phyloP scores from a whole-genome alignment of 805 yeast genomes.

The Yueomyces sp. region DNA sequence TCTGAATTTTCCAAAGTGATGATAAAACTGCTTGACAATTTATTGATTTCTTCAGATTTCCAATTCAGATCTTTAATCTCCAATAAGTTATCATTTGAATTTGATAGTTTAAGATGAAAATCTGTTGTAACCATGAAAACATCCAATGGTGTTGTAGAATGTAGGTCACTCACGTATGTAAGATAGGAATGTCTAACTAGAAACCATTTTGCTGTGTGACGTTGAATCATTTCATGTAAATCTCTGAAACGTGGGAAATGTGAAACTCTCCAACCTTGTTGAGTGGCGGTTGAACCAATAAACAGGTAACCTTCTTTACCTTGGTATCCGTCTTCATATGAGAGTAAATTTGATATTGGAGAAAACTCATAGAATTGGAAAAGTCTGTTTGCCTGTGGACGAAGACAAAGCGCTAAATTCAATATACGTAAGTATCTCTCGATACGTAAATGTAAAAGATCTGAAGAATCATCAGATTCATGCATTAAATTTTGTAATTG shows the following conservation, averaged over 20 bases:
- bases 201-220: constrained; percentile 91
- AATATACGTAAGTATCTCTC: constrained; percentile 58
- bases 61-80: constrained; percentile 6
- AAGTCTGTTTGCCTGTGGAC: constrained; percentile 70
- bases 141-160: constrained; percentile 79
- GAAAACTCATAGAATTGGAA: constrained; percentile 86
- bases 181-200: constrained; percentile 74
- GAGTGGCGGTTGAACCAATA: constrained; percentile 67
- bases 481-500: constrained; percentile 19
- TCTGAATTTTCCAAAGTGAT: constrained; percentile 60
- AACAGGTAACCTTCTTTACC: constrained; percentile 86
- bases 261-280: constrained; percentile 94
- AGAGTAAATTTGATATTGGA: constrained; percentile 69
- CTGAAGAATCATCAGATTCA: constrained; percentile 13
- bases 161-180: constrained; percentile 72
- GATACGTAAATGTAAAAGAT: constrained; percentile 27
- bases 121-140: constrained; percentile 76
- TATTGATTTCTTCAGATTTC: constrained; percentile 19
- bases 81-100: constrained; percentile 13
- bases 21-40: constrained; percentile 40
- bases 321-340: constrained; percentile 66
- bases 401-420: constrained; percentile 43
- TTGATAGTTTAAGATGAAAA: constrained; percentile 46
- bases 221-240: constrained; percentile 70
- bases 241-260: constrained; percentile 64